Conservation (phyloP, 2,329 filamentous ascomycete genomes). For the Bipolaris bicolor region DNA sequence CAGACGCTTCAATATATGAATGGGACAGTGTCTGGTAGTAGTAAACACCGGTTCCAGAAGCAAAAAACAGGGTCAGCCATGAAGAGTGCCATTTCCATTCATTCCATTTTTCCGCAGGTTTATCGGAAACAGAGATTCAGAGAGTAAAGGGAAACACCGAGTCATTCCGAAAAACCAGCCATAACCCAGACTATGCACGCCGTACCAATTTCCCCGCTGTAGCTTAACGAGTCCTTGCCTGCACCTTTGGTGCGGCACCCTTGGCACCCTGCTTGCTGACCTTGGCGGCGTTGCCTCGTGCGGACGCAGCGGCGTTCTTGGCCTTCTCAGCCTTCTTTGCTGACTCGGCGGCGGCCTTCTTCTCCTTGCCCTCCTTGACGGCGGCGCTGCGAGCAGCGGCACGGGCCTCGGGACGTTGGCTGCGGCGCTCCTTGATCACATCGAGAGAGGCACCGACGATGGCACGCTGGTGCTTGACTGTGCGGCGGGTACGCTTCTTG, state of each 20-base stretch:
- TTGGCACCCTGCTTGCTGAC: constrained; percentile 98
- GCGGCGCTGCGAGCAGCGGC: constrained; percentile 85
- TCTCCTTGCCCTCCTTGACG: constrained; percentile 98
- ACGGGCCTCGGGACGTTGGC: constrained; percentile 93
- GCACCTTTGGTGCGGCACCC: constrained; percentile 84
- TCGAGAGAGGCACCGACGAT: constrained; percentile 99
- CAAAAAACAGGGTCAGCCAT: constrained; percentile 26
- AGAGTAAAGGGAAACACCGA: constrained; percentile 38
- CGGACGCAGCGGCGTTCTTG: constrained; percentile 76
- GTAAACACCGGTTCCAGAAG: constrained; percentile 31
- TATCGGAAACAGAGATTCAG: constrained; percentile 29
- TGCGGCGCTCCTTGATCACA: constrained; percentile 99
- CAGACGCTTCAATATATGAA: constrained; percentile 31
- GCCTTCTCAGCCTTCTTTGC: constrained; percentile 99
- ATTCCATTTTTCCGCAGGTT: constrained; percentile 35
- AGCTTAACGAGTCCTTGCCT: constrained; percentile 81
- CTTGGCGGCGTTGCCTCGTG: constrained; percentile 78
- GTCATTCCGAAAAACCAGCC: constrained; percentile 37
- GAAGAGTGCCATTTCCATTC: constrained; percentile 38
- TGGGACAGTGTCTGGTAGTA: constrained; percentile 25
- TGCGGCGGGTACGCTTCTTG: constrained; percentile 99
- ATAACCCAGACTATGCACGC: constrained; percentile 36
- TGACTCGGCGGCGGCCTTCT: constrained; percentile 86
- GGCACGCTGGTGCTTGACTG: constrained; percentile 97
- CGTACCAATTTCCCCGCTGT: constrained; percentile 19